phyloP scores from a whole-genome alignment of 768 basidiomycete species.

The Leccinum uliginosum region DNA sequence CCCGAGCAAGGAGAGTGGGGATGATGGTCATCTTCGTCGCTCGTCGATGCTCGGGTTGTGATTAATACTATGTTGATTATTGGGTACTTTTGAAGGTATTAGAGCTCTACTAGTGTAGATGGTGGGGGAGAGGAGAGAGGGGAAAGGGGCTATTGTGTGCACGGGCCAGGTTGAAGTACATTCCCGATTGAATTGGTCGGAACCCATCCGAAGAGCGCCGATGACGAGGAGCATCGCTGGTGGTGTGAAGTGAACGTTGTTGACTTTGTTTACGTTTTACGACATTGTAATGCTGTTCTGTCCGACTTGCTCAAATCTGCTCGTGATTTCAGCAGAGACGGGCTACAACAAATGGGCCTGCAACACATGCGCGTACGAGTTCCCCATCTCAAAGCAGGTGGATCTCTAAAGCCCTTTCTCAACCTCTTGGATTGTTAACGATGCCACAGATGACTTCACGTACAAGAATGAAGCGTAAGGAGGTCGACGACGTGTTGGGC shows the following conservation, averaged over 20 bases:
- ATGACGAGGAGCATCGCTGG: background rate
- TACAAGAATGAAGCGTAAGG: constrained; percentile 80
- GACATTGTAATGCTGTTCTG: constrained; percentile 92
- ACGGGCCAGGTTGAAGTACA: background rate
- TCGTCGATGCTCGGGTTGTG: background rate
- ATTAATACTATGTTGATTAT: background rate
- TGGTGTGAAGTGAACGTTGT: no score
- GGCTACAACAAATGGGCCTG: constrained; percentile 92
- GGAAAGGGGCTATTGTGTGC: background rate
- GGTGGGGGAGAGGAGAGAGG: background rate
- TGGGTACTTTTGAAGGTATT: background rate
- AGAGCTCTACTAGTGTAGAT: background rate
- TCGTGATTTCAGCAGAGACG: constrained; percentile 71
- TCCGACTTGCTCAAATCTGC: constrained; percentile 87
- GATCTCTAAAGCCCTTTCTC: background rate
- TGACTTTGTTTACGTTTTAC: background rate
- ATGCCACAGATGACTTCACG: constrained; percentile 81
- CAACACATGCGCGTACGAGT: constrained; percentile 93
- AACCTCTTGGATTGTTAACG: background rate
- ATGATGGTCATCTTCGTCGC: constrained; percentile 6
- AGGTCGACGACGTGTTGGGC: constrained; percentile 93
- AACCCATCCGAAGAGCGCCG: background rate
- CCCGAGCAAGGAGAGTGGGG: background rate
- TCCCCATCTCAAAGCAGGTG: constrained; percentile 34
- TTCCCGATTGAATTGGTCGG: background rate